Evolutionary conservation across 2,329 filamentous ascomycete genomes (phyloP), one percentile per base, ranked within the genome.

Genomic region (Microdochium bolleyi): DNA sequence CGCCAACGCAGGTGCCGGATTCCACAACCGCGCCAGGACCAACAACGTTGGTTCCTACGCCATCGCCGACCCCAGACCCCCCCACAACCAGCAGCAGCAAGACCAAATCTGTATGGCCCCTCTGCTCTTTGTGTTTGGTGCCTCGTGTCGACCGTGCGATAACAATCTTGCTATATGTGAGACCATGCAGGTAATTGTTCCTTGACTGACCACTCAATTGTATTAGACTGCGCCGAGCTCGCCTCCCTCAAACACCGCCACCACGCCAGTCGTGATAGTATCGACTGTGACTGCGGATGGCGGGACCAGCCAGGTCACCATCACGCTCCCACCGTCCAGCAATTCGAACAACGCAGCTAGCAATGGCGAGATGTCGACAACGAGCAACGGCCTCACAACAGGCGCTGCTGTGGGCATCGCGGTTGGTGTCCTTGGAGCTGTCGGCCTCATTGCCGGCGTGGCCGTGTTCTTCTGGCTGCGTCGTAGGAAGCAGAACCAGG

Each of bases 381-480:
- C 41, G 5, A 22, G 41, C 41, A 55, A 55, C 32, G 60, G 57
- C 27, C 55, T 60, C 22, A 56, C 58, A 21, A 62, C 56, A 13
- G 64, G 62, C 10, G 56, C 60, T 14, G 62, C 62, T 10, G 65
- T 62, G 30, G 65, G 65, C 10, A 54, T 63, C 24, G 64, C 60
- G 2, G 59, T 67, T 19, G 65, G 64, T 24, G 61, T 66, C 3
- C n/a, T 67, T 8, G 64, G 55, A 24, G 51, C 55, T 8, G 52
- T 64, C 3, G 60, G 56, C 25, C 56, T 67, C 10, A 32, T 62
- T 4, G 54, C 56, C 3, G 60, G 54, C 0, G 55, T 70, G 3
- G 63, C 61, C 1, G 64, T 73, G 21, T 74, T 77, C 53, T 70
- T 75, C 50, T 70, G 71, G 56, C 65, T 78, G 50, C 70, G 72